phyloP scores from a whole-genome alignment of 208 protist genomes.

The Trypanosoma avium region DNA sequence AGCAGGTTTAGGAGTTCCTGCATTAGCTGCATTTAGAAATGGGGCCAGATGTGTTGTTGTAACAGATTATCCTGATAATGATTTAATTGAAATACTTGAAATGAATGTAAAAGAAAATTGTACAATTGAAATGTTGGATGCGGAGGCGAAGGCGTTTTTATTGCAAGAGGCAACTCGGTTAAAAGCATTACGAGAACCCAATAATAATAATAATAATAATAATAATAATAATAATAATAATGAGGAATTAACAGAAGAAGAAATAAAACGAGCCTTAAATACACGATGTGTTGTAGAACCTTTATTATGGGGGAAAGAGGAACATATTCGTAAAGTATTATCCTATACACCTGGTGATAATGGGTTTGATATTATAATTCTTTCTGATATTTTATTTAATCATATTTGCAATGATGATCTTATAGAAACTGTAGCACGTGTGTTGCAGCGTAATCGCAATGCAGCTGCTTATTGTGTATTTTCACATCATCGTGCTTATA shows the following conservation, averaged over 20 bases:
- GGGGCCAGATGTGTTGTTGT: conserved; percentile 69
- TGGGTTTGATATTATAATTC: conserved; percentile 80
- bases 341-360: conserved; percentile 47
- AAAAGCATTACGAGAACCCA: neutral
- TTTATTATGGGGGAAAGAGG: conserved; percentile 80
- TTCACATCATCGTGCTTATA: conserved; percentile 86
- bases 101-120: conserved; percentile 78
- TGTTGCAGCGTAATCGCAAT: conserved; percentile 37
- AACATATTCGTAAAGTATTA: conserved; percentile 67
- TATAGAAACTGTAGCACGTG: conserved; percentile 54
- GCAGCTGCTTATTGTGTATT: conserved; percentile 89
- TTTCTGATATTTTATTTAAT: conserved; percentile 93
- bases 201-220: neutral
- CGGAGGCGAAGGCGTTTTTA: conserved; percentile 38
- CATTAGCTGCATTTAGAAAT: conserved; percentile 66
- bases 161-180: conserved; percentile 12
- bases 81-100: conserved; percentile 76
- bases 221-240: neutral
- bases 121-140: conserved; percentile 35
- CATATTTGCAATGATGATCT: conserved; percentile 90
- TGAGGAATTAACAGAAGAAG: conserved; percentile 7
- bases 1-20: conserved; percentile 81
- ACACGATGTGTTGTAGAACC: conserved; percentile 60
- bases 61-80: conserved; percentile 82
- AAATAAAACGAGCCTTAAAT: conserved; percentile 1